A percentile compares a stretch with the other conserved stretches of the same genome.
These are phyloP conservation scores for Cardiosporidium cionae DNA, from an alignment of 169 alveolate species.

Conservation along the genomic window DNA sequence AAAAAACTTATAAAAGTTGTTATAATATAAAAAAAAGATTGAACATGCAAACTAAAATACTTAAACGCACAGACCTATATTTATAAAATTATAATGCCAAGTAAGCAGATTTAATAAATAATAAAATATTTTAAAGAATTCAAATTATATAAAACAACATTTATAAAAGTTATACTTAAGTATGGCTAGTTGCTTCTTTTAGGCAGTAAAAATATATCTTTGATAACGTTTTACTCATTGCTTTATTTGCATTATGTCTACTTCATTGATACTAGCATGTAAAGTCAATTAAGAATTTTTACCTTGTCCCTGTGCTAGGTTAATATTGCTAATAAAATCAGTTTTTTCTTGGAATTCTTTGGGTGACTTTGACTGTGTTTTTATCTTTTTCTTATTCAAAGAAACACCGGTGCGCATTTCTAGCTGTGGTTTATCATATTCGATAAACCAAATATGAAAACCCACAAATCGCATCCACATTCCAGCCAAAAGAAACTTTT, in stretches of 20 bases:
- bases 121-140: no score
- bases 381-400: slow-evolving; percentile 1
- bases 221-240: not conserved
- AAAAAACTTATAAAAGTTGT: not conserved
- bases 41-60: no score
- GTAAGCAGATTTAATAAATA: no score
- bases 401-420: slow-evolving; percentile 19
- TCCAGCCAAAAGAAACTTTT: slow-evolving; percentile 28
- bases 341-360: not conserved
- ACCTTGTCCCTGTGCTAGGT: not conserved
- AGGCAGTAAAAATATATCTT: no score
- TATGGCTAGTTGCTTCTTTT: no score
- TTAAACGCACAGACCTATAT: no score
- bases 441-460: slow-evolving; percentile 32
- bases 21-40: not conserved
- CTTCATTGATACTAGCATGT: not conserved
- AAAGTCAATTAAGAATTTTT: not conserved
- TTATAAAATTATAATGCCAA: no score
- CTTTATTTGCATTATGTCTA: not conserved
- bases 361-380: not conserved
- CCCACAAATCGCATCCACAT: slow-evolving; percentile 44
- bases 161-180: no score
- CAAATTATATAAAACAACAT: no score
- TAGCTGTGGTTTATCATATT: slow-evolving; percentile 22
- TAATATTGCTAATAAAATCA: not conserved